phyloP scores from a whole-genome alignment of 2,329 filamentous ascomycete species.

The Ophiocordyceps camponoti-leonardi region DNA sequence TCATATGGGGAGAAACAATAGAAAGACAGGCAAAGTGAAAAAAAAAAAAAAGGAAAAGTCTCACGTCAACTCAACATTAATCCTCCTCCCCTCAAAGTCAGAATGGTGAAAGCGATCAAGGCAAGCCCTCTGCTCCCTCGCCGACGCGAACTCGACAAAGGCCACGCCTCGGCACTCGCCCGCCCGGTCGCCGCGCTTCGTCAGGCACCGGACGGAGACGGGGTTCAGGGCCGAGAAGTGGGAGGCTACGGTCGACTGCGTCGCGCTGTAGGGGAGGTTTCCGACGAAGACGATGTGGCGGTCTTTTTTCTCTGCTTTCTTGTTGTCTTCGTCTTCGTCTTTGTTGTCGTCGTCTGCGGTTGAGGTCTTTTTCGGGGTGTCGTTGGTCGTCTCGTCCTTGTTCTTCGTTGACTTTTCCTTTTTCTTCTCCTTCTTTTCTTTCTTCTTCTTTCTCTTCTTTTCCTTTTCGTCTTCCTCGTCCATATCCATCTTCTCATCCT shows the following conservation, averaged over 20 bases:
- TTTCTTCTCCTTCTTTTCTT: slow-evolving; percentile 5
- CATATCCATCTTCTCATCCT: slow-evolving; percentile 13
- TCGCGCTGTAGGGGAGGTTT: slow-evolving; percentile 79
- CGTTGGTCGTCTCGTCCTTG: slow-evolving; percentile 8
- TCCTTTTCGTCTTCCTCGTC: slow-evolving; percentile 23
- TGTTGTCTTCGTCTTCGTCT: slow-evolving; percentile 8
- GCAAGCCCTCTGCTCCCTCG: slow-evolving; percentile 83
- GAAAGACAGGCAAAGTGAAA: not conserved
- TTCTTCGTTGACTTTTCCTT: slow-evolving; percentile 10
- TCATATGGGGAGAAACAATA: too few species aligned
- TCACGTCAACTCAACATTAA: slow-evolving; percentile 85
- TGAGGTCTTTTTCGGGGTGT: slow-evolving; percentile 1
- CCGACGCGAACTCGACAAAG: slow-evolving; percentile 78
- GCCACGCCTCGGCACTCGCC: slow-evolving; percentile 57
- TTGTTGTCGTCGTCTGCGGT: slow-evolving; percentile 8
- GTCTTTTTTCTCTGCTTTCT: slow-evolving; percentile 9
- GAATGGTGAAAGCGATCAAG: slow-evolving; percentile 82
- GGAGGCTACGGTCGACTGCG: slow-evolving; percentile 44
- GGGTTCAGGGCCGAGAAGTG: slow-evolving; percentile 59
- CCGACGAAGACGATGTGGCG: slow-evolving; percentile 28
- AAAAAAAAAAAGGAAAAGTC: slow-evolving; percentile 14
- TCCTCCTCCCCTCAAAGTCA: slow-evolving; percentile 56
- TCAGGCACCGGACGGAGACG: slow-evolving; percentile 44
- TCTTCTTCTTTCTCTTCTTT: slow-evolving; percentile 12
- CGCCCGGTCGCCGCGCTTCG: slow-evolving; percentile 43